Evolutionary conservation across 2,329 filamentous ascomycete genomes (phyloP).

Genomic region (Rhynchosporium graminicola): DNA sequence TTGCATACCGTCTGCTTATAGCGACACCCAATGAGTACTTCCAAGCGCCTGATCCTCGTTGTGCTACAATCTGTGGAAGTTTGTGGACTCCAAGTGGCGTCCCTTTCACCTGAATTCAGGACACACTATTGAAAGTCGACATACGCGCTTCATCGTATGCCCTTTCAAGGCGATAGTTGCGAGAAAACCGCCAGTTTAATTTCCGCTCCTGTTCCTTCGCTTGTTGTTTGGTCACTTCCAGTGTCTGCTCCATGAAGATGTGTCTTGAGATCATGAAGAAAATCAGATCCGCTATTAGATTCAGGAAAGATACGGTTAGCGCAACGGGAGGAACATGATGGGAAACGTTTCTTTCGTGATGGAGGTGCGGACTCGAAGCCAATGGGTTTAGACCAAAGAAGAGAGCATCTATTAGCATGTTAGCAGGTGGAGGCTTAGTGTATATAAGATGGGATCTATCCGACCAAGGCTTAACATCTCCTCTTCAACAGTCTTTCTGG

Average conservation of each 20-base stretch:
- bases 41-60: neutral
- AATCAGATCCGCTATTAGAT: neutral
- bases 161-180: neutral
- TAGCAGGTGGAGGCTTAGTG: neutral
- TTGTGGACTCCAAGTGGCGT: slow-evolving; percentile 5
- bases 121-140: slow-evolving; percentile 7
- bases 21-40: neutral
- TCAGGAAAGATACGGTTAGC: neutral
- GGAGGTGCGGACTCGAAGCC: neutral
- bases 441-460: slow-evolving; percentile 1
- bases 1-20: neutral
- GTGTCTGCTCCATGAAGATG: neutral
- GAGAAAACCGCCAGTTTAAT: neutral
- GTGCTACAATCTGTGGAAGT: neutral
- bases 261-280: neutral
- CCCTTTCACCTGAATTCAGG: slow-evolving; percentile 4
- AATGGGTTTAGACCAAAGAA: neutral
- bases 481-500: neutral
- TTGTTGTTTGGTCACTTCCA: neutral
- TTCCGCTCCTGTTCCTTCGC: neutral
- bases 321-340: neutral
- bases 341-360: neutral
- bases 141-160: neutral
- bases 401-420: neutral
- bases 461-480: neutral